phyloP scores from a whole-genome alignment of 2,329 filamentous ascomycete species.

The Pestalotiopsis sp. region DNA sequence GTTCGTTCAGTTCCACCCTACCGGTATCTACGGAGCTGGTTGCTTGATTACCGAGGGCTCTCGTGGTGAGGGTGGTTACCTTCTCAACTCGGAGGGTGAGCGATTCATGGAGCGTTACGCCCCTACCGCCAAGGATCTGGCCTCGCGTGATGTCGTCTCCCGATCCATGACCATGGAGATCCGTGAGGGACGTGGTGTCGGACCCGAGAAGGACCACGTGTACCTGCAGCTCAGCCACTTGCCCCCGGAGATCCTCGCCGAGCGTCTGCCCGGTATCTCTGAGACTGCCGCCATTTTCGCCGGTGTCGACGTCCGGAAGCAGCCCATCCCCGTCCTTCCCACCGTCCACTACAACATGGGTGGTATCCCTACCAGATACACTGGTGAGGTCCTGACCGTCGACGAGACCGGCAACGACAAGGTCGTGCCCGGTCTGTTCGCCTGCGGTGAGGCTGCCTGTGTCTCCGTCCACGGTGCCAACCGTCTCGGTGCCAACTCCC shows the following conservation, averaged over 20 bases:
- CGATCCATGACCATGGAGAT: constrained; percentile 99
- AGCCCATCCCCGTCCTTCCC: constrained; percentile 93
- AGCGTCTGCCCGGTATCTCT: constrained; percentile 97
- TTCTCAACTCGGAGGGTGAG: constrained; percentile 97
- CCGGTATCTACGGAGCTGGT: constrained; percentile 97
- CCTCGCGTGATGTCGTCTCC: constrained; percentile 92
- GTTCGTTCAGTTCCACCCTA: constrained; percentile 99
- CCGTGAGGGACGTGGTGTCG: constrained; percentile 94
- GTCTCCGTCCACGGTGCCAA: constrained; percentile 98
- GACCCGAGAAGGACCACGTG: constrained; percentile 96
- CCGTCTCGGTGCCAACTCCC: constrained; percentile 95
- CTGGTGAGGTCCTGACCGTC: constrained; percentile 89
- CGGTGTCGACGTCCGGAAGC: constrained; percentile 94
- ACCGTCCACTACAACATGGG: constrained; percentile 99
- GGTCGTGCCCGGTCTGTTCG: constrained; percentile 92
- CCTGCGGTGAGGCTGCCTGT: constrained; percentile 95
- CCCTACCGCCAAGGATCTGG: constrained; percentile 96
- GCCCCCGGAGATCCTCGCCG: constrained; percentile 86
- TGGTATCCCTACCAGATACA: constrained; percentile 97
- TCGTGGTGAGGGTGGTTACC: constrained; percentile 96
- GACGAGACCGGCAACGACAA: constrained; percentile 87
- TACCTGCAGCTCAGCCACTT: constrained; percentile 97
- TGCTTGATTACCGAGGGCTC: constrained; percentile 98
- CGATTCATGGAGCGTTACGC: constrained; percentile 99
- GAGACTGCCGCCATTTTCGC: constrained; percentile 98